These are phyloP conservation scores for Pleurotus ostreatus DNA, from an alignment of 768 basidiomycete genomes.

Conservation along the genomic window DNA sequence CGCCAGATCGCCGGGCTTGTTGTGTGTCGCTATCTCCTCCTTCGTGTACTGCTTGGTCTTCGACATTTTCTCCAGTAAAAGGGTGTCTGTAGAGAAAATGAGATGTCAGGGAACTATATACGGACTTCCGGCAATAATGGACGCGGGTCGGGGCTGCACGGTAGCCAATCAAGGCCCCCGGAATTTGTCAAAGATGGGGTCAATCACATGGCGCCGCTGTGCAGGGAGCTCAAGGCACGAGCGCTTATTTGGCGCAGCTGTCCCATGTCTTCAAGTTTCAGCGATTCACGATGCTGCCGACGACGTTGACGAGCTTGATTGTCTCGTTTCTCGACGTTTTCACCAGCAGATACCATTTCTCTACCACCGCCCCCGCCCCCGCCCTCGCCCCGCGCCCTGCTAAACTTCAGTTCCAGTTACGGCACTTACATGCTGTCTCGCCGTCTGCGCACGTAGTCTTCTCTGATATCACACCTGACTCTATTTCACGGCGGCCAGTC, in stretches of 20 bases:
- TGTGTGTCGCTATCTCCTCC: slow-evolving; percentile 6
- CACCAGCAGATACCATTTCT: slow-evolving; percentile 9
- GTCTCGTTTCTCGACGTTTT: slow-evolving; percentile 35
- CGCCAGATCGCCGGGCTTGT: slow-evolving; percentile 7
- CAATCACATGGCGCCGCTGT: slow-evolving; percentile 11
- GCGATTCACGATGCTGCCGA: slow-evolving; percentile 33
- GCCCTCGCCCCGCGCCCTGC: slow-evolving; percentile 8
- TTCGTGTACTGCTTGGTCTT: slow-evolving; percentile 7
- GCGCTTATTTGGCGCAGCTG: too few species aligned
- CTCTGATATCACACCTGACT: slow-evolving; percentile 35
- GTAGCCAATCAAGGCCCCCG: not conserved
- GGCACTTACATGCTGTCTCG: slow-evolving; percentile 59
- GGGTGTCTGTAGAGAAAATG: not conserved
- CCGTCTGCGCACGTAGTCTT: slow-evolving; percentile 48
- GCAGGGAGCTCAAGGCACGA: too few species aligned
- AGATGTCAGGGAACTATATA: not conserved
- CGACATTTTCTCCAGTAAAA: not conserved
- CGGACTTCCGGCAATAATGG: not conserved
- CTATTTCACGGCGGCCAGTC: not conserved
- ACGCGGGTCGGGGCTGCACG: not conserved
- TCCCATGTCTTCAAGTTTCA: too few species aligned
- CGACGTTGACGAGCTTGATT: slow-evolving; percentile 44
- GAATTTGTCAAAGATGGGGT: not conserved
- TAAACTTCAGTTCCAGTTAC: slow-evolving; percentile 47
- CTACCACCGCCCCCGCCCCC: slow-evolving; percentile 9